Percentiles rank a stretch among this genome's conserved stretches.
phyloP scores from a whole-genome alignment of 805 yeast genomes.

The Candida methanosorbosa region DNA sequence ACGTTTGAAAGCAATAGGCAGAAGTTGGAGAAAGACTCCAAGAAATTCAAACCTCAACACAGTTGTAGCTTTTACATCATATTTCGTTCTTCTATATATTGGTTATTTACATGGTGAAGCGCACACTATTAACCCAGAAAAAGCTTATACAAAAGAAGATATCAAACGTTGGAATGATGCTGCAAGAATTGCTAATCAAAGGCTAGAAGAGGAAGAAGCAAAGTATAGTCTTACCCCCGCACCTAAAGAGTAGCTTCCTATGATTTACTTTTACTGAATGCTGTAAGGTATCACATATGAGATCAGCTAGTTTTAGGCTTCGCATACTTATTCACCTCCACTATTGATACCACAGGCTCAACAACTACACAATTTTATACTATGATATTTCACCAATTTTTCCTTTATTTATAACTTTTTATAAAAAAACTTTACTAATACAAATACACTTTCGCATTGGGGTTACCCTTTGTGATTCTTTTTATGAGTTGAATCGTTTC shows the following conservation, averaged over 20 bases:
- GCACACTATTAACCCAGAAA: constrained; percentile 25
- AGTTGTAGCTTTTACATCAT: constrained; percentile 29
- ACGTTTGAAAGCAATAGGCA: no score
- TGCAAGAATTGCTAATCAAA: constrained; percentile 19
- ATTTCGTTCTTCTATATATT: constrained; percentile 23
- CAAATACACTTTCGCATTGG: constrained; percentile 42
- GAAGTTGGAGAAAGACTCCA: constrained; percentile 50
- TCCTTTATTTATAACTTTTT: constrained; percentile 2
- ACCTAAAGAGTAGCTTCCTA: no score
- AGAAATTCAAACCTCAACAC: constrained; percentile 40
- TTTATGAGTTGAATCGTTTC: constrained; percentile 36
- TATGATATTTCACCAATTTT: constrained; percentile 2
- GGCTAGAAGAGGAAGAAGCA: neutral
- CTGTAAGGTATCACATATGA: no score
- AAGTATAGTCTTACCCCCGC: no score
- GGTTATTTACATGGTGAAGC: constrained; percentile 30
- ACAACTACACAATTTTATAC: no score
- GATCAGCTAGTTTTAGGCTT: neutral
- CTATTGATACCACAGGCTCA: no score
- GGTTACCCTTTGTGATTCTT: constrained; percentile 22
- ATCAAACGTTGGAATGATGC: constrained; percentile 39
- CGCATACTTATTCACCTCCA: constrained; percentile 1
- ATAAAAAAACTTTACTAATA: no score
- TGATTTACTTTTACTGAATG: no score
- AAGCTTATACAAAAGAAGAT: constrained; percentile 28